Percentiles rank a stretch among this genome's conserved stretches.
Evolutionary conservation across 257 asterid species (phyloP).

Genomic region (Solanum gracilifrons): DNA sequence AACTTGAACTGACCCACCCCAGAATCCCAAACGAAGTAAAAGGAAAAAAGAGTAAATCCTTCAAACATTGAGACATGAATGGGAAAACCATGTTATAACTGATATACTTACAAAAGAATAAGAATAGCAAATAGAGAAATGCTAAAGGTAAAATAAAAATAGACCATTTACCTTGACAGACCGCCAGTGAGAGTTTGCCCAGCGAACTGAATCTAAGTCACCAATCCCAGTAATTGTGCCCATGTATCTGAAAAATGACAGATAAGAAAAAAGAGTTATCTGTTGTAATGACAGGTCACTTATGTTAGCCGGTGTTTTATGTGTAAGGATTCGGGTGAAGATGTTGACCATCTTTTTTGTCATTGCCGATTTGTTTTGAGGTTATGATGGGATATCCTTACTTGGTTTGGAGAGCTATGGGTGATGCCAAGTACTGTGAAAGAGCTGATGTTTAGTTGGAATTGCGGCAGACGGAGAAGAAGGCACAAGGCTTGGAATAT

Average conservation of each 20-base stretch:
- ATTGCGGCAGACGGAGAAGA: background rate
- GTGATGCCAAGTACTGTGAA: background rate
- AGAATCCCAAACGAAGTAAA: background rate
- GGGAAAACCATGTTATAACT: background rate
- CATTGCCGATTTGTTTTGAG: background rate
- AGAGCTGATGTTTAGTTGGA: background rate
- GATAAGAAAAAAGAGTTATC: conserved; percentile 1
- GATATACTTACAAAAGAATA: background rate
- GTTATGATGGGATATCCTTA: background rate
- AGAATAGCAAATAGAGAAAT: background rate
- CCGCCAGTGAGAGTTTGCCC: conserved; percentile 97
- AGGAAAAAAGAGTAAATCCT: background rate
- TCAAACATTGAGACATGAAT: background rate
- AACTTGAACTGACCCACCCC: background rate
- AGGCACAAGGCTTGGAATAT: background rate
- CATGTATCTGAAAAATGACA: conserved; percentile 58
- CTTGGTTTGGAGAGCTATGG: background rate
- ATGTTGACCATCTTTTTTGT: background rate
- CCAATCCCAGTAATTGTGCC: conserved; percentile 94
- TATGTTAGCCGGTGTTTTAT: background rate
- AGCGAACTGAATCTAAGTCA: conserved; percentile 84
- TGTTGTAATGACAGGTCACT: background rate
- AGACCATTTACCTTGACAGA: conserved; percentile 66
- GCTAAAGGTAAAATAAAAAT: background rate
- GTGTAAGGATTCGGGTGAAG: background rate